Evolutionary conservation across 306 rosid species (phyloP), one percentile per base, ranked within the genome.

Genomic region (Sphenostylis stenocarpa): DNA sequence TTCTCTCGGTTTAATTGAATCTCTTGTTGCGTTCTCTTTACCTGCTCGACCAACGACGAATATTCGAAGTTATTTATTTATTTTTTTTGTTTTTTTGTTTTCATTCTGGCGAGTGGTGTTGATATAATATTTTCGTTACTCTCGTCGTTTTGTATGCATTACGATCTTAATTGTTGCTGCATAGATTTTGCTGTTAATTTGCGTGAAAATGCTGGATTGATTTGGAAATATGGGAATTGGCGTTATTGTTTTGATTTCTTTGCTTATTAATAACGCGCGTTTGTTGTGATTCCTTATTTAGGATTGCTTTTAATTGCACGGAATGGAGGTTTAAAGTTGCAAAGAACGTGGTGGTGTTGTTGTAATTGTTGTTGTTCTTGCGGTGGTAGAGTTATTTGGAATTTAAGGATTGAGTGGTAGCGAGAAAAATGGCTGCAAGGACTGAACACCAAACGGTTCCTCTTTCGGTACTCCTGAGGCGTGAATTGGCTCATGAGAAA

Each of bases 401-500:
- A 60, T 36, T 70, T 78, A 57, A 73, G 53, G 43, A 36, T 77
- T 73, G 63, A 56, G 56, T 20, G 28, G 36, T 14, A 23, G 72
- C 17, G 55, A 49, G 41, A 31, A 66, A 86, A 84, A 96, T 96
- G 99, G 77, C 97, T 77, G 43, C 81, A 2, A 96, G 58, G 91
- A 79, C 80, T 72, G 98, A 91, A 48, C 97, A 91, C 84, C 98
- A 91, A 15, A 88, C 94, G 4, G 90, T 96, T 52, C 96, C 98
- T 28, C 97, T 96, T 39, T 91, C 99, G 73, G 97, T 96, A 83
- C 85, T 96, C 62, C 83, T 96, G 66, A 93, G 78, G 88, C 98
- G 99, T 64, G 99, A 96, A 84, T 85, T 93, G 90, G 87, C 89
- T 34, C 80, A 70, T 34, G 98, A 96, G 88, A 96, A 85, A 92